Percentiles rank a stretch among this genome's conserved stretches.
phyloP scores from a whole-genome alignment of 768 basidiomycete species.

The Suillus variegatus region DNA sequence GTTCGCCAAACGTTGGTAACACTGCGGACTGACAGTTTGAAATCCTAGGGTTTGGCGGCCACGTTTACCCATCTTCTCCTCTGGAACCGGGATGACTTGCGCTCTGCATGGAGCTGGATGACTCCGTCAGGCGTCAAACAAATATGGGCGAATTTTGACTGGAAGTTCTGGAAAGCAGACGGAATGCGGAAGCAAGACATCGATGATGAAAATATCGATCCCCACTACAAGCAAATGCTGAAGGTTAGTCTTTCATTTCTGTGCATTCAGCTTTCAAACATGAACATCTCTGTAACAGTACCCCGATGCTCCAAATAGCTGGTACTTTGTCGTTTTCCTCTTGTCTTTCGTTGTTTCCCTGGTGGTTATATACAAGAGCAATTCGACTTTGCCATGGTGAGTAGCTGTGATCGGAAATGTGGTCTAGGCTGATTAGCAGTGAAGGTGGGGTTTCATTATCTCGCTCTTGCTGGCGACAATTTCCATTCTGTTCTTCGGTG shows the following conservation, averaged over 20 bases:
- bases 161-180: constrained; percentile 44
- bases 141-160: constrained; percentile 38
- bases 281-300: constrained; percentile 14
- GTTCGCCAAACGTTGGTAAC: background rate
- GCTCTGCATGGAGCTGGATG: constrained; percentile 43
- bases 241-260: constrained; percentile 33
- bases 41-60: constrained; percentile 40
- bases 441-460: constrained; percentile 50
- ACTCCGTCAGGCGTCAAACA: constrained; percentile 34
- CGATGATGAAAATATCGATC: constrained; percentile 38
- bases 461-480: constrained; percentile 43
- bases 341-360: background rate
- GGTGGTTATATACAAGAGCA: constrained; percentile 33
- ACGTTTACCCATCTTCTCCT: constrained; percentile 49
- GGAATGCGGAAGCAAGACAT: constrained; percentile 36
- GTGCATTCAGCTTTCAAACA: background rate
- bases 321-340: constrained; percentile 23
- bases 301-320: constrained; percentile 22
- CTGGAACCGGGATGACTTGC: constrained; percentile 46
- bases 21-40: background rate
- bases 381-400: constrained; percentile 51
- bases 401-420: constrained; percentile 3
- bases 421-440: background rate
- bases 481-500: constrained; percentile 49
- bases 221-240: constrained; percentile 53